Percentiles rank a stretch among this genome's conserved stretches.
These are phyloP conservation scores for Alternaria hordeiaustralica DNA, from an alignment of 2,329 filamentous ascomycete species.

Conservation along the genomic window DNA sequence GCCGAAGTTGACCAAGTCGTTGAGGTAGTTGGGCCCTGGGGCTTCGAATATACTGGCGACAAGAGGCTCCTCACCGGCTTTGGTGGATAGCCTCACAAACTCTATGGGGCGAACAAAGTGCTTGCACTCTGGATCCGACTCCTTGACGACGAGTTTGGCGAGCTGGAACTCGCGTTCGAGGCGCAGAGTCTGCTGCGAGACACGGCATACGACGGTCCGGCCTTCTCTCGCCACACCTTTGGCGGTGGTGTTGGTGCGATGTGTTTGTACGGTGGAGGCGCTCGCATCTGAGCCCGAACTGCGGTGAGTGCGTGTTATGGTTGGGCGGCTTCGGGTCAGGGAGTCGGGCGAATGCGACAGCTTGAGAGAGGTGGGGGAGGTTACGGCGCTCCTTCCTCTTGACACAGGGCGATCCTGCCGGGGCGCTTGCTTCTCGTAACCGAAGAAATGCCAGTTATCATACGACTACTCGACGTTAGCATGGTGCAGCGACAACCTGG, in stretches of 20 bases:
- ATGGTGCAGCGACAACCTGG: neutral
- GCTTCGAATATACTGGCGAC: constrained; percentile 82
- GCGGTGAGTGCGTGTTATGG: constrained; percentile 35
- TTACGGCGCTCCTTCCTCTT: constrained; percentile 31
- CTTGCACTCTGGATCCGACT: constrained; percentile 73
- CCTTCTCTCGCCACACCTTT: constrained; percentile 50
- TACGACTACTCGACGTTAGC: constrained; percentile 64
- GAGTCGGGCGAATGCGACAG: constrained; percentile 41
- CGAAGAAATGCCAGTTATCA: constrained; percentile 77
- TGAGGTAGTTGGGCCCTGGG: constrained; percentile 75
- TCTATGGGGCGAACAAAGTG: constrained; percentile 85
- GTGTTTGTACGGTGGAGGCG: constrained; percentile 53
- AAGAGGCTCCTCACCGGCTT: constrained; percentile 74
- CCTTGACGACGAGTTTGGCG: constrained; percentile 72
- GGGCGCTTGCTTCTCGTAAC: constrained; percentile 35
- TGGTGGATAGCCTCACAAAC: constrained; percentile 72
- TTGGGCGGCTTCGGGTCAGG: constrained; percentile 26
- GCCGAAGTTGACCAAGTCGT: constrained; percentile 75
- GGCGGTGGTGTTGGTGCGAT: constrained; percentile 56
- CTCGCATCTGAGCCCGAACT: constrained; percentile 47
- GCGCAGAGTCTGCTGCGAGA: constrained; percentile 81
- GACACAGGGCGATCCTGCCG: constrained; percentile 29
- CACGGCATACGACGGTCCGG: constrained; percentile 73
- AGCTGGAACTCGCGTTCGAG: constrained; percentile 90
- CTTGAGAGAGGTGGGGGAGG: constrained; percentile 32